Evolutionary conservation across 2,329 filamentous ascomycete species (phyloP).

Genomic region (Knufia petricola): DNA sequence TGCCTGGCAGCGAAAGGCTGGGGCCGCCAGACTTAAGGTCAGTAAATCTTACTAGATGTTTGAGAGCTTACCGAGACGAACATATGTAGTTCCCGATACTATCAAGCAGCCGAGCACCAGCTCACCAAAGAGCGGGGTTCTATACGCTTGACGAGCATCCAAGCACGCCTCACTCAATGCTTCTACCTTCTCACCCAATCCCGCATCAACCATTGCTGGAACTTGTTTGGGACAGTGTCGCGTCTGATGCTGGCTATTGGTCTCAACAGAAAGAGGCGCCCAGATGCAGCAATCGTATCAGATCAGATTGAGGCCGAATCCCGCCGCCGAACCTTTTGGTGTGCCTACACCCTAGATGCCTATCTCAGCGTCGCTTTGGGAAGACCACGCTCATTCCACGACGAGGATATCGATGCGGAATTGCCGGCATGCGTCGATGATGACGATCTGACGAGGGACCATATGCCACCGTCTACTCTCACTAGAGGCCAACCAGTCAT

Average conservation of each 20-base stretch:
- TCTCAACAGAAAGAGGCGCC: constrained; percentile 20
- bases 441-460: constrained; percentile 15
- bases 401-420: constrained; percentile 21
- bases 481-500: constrained; percentile 31
- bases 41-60: constrained; percentile 8
- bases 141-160: constrained; percentile 33
- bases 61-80: constrained; percentile 1
- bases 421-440: constrained; percentile 21
- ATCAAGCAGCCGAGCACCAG: constrained; percentile 24
- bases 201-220: constrained; percentile 42
- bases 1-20: constrained; percentile 23
- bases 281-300: constrained; percentile 14
- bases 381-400: constrained; percentile 20
- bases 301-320: constrained; percentile 17
- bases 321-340: constrained; percentile 19
- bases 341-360: constrained; percentile 20
- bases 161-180: constrained; percentile 36
- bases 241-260: constrained; percentile 30
- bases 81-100: constrained; percentile 18
- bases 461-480: constrained; percentile 21
- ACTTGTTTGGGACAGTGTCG: constrained; percentile 35
- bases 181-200: constrained; percentile 38
- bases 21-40: constrained; percentile 15
- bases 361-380: constrained; percentile 21
- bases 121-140: constrained; percentile 32